Conservation (phyloP, 2,329 filamentous ascomycete genomes). For the Fusarium oligoseptatum region DNA sequence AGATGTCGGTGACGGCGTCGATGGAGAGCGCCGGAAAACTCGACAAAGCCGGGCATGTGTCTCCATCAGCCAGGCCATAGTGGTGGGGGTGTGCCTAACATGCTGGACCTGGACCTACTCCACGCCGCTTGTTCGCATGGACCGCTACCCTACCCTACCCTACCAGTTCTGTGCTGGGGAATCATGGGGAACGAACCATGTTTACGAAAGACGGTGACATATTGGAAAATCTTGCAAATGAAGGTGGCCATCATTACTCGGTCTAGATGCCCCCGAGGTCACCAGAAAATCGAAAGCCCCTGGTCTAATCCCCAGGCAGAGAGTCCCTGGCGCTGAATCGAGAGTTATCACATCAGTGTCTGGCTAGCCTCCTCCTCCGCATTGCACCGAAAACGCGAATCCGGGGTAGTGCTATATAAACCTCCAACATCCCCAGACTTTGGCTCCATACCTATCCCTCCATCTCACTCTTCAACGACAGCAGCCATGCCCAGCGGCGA, state of each 20-base stretch:
- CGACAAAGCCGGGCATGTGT: not conserved
- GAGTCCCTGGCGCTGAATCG: not conserved
- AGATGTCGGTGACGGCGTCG: not conserved
- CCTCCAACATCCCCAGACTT: not conserved
- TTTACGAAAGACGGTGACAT: not conserved
- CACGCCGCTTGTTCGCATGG: not conserved
- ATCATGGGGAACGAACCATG: not conserved
- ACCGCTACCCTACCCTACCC: not conserved
- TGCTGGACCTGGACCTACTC: not conserved
- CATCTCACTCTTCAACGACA: not conserved
- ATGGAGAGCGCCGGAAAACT: not conserved
- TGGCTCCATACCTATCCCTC: not conserved
- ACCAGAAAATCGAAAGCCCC: not conserved
- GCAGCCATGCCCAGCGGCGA: slow-evolving; percentile 24
- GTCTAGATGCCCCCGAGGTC: slow-evolving; percentile 14
- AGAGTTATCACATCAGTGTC: not conserved
- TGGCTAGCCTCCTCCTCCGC: not conserved
- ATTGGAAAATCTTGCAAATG: not conserved
- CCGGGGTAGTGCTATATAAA: slow-evolving; percentile 13
- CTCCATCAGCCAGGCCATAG: not conserved
- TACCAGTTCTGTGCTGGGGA: not conserved
- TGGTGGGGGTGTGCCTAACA: not conserved
- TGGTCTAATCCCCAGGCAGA: not conserved
- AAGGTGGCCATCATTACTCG: slow-evolving; percentile 5
- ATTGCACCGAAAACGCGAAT: not conserved